Evolutionary conservation across 2,329 filamentous ascomycete species (phyloP).

Genomic region (Akanthomyces muscarius): DNA sequence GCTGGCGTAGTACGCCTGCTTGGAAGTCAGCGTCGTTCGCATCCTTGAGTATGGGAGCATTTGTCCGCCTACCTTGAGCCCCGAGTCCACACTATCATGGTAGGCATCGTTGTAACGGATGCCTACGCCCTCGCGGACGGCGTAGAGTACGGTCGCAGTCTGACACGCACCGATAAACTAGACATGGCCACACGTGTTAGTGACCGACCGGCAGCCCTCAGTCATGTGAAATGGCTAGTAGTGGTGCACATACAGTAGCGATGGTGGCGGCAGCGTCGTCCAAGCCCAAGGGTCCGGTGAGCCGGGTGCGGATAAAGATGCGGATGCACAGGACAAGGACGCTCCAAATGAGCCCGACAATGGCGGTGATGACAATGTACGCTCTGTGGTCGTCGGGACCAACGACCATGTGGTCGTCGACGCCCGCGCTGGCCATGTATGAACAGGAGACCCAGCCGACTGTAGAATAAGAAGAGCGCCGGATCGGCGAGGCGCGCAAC

Average conservation of each 20-base stretch:
- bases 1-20: constrained; percentile 17
- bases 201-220: not conserved
- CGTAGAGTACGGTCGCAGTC: constrained; percentile 10
- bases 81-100: constrained; percentile 1
- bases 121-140: constrained; percentile 19
- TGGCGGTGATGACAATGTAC: constrained; percentile 19
- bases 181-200: not conserved
- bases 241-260: constrained; percentile 19
- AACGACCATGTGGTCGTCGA: constrained; percentile 14
- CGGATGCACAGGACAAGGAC: constrained; percentile 19
- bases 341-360: constrained; percentile 21
- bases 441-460: not conserved
- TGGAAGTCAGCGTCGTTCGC: not conserved
- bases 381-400: constrained; percentile 19
- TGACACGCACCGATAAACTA: constrained; percentile 18
- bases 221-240: not conserved
- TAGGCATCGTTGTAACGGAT: constrained; percentile 7
- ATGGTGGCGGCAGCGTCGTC: constrained; percentile 19
- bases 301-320: constrained; percentile 19
- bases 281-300: constrained; percentile 19
- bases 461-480: not conserved
- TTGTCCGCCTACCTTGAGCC: constrained; percentile 17
- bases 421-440: constrained; percentile 8
- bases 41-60: no score
- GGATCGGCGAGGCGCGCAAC: not conserved